A percentile compares a stretch with the other conserved stretches of the same genome.
Conservation (phyloP, 1,284 basidiomycete species). For the Xerocomus amazonicus region DNA sequence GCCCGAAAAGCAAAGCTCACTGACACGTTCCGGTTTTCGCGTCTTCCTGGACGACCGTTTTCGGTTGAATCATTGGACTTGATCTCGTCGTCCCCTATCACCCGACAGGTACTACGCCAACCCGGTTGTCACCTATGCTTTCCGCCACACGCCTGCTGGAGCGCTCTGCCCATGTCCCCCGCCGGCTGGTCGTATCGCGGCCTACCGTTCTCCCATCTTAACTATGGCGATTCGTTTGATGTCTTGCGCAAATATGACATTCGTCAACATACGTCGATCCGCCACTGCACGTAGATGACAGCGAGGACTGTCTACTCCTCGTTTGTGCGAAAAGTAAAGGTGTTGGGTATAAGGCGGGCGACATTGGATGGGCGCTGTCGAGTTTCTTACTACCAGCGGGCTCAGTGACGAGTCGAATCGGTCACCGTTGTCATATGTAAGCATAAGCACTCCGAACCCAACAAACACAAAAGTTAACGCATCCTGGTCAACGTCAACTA, state of each 20-base stretch:
- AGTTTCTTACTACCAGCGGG: no score
- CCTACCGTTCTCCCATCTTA: constrained; percentile 68
- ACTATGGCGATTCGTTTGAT: constrained; percentile 56
- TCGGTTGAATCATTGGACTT: no score
- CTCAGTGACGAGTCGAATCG: no score
- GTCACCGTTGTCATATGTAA: no score
- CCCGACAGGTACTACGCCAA: no score
- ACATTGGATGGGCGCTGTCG: constrained; percentile 61
- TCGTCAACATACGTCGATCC: constrained; percentile 65
- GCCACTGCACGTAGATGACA: constrained; percentile 73
- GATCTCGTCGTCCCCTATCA: no score
- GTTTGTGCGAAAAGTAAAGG: constrained; percentile 42
- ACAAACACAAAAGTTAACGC: no score
- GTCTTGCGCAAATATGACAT: constrained; percentile 71
- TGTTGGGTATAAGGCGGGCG: constrained; percentile 33
- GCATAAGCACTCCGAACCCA: no score
- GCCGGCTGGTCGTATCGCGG: constrained; percentile 61
- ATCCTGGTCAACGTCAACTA: no score
- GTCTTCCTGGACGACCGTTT: no score
- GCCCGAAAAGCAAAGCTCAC: no score
- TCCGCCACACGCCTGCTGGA: constrained; percentile 44
- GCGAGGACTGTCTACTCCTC: constrained; percentile 74
- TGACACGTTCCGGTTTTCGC: no score
- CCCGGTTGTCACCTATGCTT: constrained; percentile 36
- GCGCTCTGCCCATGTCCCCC: constrained; percentile 66